A percentile compares a stretch with the other conserved stretches of the same genome.
These are phyloP conservation scores for Suillus hirtellus DNA, from an alignment of 768 basidiomycete species.

Conservation along the genomic window DNA sequence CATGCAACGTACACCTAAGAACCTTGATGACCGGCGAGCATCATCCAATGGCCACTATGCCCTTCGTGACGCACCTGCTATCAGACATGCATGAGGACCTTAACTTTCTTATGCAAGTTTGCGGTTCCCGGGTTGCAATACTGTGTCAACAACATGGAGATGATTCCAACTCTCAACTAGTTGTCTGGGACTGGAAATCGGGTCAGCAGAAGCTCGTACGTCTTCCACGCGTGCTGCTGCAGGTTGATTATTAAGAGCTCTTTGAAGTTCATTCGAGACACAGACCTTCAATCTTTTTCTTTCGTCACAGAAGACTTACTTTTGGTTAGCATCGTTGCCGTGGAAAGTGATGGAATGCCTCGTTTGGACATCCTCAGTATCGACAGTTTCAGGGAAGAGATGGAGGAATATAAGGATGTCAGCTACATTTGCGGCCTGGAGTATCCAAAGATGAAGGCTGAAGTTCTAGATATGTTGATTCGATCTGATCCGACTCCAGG, in stretches of 20 bases:
- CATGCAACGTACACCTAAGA: constrained; percentile 30
- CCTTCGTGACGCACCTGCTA: constrained; percentile 19
- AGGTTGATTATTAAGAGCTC: background rate
- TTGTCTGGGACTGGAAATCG: constrained; percentile 39
- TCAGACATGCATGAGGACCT: constrained; percentile 9
- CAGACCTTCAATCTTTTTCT: constrained; percentile 32
- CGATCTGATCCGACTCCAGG: constrained; percentile 35
- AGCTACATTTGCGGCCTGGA: constrained; percentile 27
- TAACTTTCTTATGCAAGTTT: constrained; percentile 33
- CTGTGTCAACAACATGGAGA: constrained; percentile 22
- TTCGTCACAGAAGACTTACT: constrained; percentile 36
- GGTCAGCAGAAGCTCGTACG: constrained; percentile 31
- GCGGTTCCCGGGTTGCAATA: constrained; percentile 31
- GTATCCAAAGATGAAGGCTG: constrained; percentile 24
- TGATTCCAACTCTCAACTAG: constrained; percentile 16
- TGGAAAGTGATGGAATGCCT: constrained; percentile 10
- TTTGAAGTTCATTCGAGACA: constrained; percentile 22
- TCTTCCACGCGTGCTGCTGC: constrained; percentile 6
- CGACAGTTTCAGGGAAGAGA: constrained; percentile 7
- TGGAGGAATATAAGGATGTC: constrained; percentile 17
- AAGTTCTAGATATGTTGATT: constrained; percentile 25
- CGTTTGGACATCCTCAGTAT: constrained; percentile 25
- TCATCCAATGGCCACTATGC: constrained; percentile 24
- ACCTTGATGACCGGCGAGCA: constrained; percentile 29
- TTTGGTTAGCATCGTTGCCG: constrained; percentile 21